phyloP scores from a whole-genome alignment of 164 flowering plant genomes.

The Warburgia ugandensis region DNA sequence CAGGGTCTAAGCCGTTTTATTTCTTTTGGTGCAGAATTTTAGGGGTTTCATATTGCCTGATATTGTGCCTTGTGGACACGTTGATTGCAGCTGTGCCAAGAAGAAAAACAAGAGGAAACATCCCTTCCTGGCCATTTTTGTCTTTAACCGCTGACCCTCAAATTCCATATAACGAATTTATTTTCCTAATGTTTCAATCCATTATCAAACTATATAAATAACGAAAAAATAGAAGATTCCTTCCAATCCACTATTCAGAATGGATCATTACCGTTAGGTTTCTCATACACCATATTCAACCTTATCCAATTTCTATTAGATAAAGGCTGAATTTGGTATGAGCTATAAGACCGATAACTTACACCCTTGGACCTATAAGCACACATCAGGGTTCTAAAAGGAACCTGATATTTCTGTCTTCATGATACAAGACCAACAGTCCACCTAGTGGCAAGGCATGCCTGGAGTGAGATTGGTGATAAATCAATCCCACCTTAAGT shows the following conservation, averaged over 20 bases:
- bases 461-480: neutral
- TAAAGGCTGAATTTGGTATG: no score
- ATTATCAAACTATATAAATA: no score
- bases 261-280: no score
- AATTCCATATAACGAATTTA: neutral
- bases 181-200: neutral
- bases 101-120: neutral
- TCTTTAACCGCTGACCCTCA: slow-evolving; percentile 1
- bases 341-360: neutral
- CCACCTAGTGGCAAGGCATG: no score
- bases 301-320: no score
- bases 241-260: no score
- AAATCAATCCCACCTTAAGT: neutral
- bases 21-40: neutral
- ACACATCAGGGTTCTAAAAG: no score
- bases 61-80: neutral
- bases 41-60: neutral
- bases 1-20: no score
- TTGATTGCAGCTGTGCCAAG: neutral
- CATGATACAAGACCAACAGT: no score
- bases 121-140: neutral
- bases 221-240: neutral
- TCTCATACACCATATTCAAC: no score
- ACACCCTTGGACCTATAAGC: neutral
- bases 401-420: neutral